Conservation (phyloP, 495 filamentous ascomycete species). For the Acidiella bohemica region DNA sequence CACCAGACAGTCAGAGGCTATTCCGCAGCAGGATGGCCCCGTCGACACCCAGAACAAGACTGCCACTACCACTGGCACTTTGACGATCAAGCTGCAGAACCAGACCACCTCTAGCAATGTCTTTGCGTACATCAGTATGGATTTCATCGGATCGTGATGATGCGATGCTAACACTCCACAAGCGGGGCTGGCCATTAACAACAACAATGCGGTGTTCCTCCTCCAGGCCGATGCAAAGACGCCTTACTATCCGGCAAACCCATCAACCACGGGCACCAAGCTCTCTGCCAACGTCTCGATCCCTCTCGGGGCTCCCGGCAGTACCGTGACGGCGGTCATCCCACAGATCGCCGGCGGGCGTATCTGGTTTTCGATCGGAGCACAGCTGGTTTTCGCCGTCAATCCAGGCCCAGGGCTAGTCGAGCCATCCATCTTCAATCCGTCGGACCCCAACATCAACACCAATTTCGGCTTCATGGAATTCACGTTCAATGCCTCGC, state of each 20-base stretch:
- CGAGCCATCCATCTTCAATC: conserved; percentile 34
- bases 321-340: conserved; percentile 29
- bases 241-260: conserved; percentile 20
- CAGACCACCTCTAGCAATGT: conserved; percentile 13
- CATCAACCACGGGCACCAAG: conserved; percentile 10
- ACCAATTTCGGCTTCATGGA: conserved; percentile 38
- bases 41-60: neutral
- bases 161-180: neutral
- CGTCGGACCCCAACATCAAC: conserved; percentile 30
- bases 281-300: conserved; percentile 26
- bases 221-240: conserved; percentile 14
- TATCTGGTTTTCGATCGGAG: conserved; percentile 31
- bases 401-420: conserved; percentile 26
- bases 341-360: conserved; percentile 31
- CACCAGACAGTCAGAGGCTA: neutral
- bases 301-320: conserved; percentile 24
- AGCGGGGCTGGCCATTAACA: conserved; percentile 19
- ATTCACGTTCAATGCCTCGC: conserved; percentile 29
- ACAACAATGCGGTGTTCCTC: conserved; percentile 17
- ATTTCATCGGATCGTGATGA: neutral
- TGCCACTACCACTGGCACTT: conserved; percentile 4
- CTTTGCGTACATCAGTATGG: conserved; percentile 20
- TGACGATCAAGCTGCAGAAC: conserved; percentile 15
- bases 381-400: conserved; percentile 30
- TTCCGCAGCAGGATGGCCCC: neutral